Evolutionary conservation across 331 rosid genomes (phyloP).

Genomic region (Pyracantha coccinea): DNA sequence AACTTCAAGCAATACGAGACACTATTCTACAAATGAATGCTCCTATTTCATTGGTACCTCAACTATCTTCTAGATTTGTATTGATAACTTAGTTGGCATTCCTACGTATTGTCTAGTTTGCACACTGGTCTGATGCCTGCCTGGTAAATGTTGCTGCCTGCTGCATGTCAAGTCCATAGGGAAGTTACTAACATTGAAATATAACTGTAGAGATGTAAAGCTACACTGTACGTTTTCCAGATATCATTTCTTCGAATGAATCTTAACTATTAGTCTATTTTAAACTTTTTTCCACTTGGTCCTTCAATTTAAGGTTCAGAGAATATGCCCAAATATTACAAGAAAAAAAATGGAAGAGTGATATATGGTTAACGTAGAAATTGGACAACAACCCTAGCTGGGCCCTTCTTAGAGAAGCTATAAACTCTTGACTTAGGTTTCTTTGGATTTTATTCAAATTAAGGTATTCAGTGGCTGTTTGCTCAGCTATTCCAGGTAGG

Average conservation of each 20-base stretch:
- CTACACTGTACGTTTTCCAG: not conserved
- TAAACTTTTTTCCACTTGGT: not conserved
- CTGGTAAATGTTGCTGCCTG: not conserved
- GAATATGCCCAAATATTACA: not conserved
- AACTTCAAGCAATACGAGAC: slow-evolving; percentile 25
- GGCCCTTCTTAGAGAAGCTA: too few species aligned
- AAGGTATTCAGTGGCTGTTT: not conserved
- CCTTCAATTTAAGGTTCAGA: not conserved
- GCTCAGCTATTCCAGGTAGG: not conserved
- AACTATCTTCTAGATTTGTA: not conserved
- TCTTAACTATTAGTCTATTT: not conserved
- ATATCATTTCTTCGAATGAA: not conserved
- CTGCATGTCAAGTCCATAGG: not conserved
- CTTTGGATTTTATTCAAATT: too few species aligned
- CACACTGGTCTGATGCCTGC: not conserved
- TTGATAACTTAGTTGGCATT: not conserved
- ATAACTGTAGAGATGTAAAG: not conserved
- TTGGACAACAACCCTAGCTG: too few species aligned
- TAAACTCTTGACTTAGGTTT: too few species aligned
- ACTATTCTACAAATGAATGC: slow-evolving; percentile 21
- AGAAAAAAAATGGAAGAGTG: not conserved
- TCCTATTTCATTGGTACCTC: slow-evolving; percentile 22
- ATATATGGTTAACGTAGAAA: not conserved
- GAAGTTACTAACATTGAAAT: not conserved
- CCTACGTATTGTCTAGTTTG: not conserved